Evolutionary conservation across 2,329 filamentous ascomycete genomes (phyloP), one percentile per base, ranked within the genome.

Genomic region (Talaromyces rugulosus): DNA sequence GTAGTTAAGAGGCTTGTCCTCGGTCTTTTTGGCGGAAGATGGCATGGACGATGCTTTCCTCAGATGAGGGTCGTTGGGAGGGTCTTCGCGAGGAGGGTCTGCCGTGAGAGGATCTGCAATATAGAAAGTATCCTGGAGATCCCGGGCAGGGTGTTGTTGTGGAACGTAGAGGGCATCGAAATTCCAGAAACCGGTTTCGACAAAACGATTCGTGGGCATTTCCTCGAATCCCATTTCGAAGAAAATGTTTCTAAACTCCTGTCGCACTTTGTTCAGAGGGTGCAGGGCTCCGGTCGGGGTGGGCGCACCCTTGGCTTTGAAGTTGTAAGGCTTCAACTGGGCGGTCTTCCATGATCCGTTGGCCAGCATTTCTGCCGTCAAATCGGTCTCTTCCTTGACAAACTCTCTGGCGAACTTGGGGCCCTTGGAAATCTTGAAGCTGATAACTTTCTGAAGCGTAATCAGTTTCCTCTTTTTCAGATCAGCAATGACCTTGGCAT

Each of bases 141-240:
- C 95, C 74, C 95, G 91, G 63, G 95, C 95, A 58, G 95, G 95
- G 77, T 99, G 95, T 83, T 99, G 95, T 80, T 96, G 95, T 33
- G 94, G 94, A 59, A 98, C 94, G 77, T 94, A 97, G 66, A 99
- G 91, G 28, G 93, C 88, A 73, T 98, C 94, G 77, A 98, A 98
- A 79, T 98, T 98, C 92, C 95, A 99, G 87, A 98, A 97, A 54
- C 94, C 93, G 12, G 93, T 94, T 80, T 99, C 95, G 65, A 98
- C 93, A 75, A 89, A 97, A 75, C 91, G 87, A 79, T 90, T 89
- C 56, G 94, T 97, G 14, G 93, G 91, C 95, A 99, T 98, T 82
- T 99, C 95, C 72, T 94, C 89, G 81, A 98, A 99, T 59, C 94
- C 95, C 88, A 96, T 96, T 75, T 96, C 92, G 80, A 99, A 98